Percentiles rank a stretch among this genome's conserved stretches.
Evolutionary conservation across 495 filamentous ascomycete genomes (phyloP).

Genomic region (Aspergillus homomorphus): DNA sequence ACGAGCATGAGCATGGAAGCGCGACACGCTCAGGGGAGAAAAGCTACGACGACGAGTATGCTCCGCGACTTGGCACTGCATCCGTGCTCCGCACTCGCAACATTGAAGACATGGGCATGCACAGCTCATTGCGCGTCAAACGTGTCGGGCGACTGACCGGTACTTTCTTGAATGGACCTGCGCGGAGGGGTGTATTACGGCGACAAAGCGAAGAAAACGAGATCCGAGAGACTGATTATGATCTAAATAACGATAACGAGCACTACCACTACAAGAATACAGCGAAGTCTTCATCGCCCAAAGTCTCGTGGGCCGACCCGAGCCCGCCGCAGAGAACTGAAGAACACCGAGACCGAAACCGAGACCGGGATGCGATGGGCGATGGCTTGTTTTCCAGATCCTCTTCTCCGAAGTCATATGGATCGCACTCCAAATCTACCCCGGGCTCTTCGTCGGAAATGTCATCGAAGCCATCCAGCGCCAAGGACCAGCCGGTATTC

Average conservation of each 20-base stretch:
- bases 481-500: conserved; percentile 54
- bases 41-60: conserved; percentile 43
- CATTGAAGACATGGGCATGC: conserved; percentile 56
- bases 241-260: conserved; percentile 24
- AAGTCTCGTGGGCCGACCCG: conserved; percentile 47
- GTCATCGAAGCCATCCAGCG: conserved; percentile 38
- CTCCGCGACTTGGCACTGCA: conserved; percentile 48
- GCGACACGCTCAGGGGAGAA: conserved; percentile 45
- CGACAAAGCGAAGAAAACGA: conserved; percentile 73
- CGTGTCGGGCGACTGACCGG: conserved; percentile 67
- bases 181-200: conserved; percentile 63
- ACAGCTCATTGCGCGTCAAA: conserved; percentile 71
- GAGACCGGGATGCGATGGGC: conserved; percentile 14
- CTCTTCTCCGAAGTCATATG: conserved; percentile 41
- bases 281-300: conserved; percentile 39
- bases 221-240: conserved; percentile 28
- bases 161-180: conserved; percentile 70
- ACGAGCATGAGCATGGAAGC: conserved; percentile 40
- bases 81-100: conserved; percentile 48
- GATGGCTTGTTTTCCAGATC: conserved; percentile 39
- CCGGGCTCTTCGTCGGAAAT: conserved; percentile 37
- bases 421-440: conserved; percentile 41
- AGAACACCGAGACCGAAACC: conserved; percentile 26
- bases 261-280: conserved; percentile 30
- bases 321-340: conserved; percentile 32